Base-by-base conservation (phyloP, 139 green algal species). In the Volvox reticuliferus region DNA sequence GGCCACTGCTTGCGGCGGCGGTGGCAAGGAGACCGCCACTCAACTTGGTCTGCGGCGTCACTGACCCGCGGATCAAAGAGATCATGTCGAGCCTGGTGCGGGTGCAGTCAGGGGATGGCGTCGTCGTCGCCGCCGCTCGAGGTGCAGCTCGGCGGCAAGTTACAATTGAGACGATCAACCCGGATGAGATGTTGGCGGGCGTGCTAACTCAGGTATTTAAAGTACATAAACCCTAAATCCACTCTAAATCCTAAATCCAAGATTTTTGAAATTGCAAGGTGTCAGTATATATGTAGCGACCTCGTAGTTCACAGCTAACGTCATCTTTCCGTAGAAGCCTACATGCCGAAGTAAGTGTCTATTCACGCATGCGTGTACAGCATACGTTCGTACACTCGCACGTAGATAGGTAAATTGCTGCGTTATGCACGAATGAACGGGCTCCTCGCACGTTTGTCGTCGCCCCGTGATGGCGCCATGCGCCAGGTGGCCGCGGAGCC, bases 131-230 rank as follows among this genome's bases (percentile, higher is more conserved):
- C 37, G 28, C 83, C 76, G 35, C 82, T 44, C 68, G 44, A 28
- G 75, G 63, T n/a, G 68, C 32, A 28, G 83, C 62, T n/a, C 44
- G 69, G 69, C 69, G 78, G 19, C 21, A 13, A 9, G n/a, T 94
- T 20, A 79, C 44, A 20, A 44, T 94, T 79, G 88, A 94, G 30
- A 28, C 82, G 24, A 69, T 94, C 32, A 82, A 88, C 13, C 36
- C 88, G 26, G 84, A 92, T 44, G 88, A 94, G 65, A n/a, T 94
- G 24, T 83, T 92, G 83, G 80, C 77, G 28, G 92, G 92, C 1
- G 89, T 92, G 77, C 67, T 94, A 24, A 92, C 92, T n/a, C 91
- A 94, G 91, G 91, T 91, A 63, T 0, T 24, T 73, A 28, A 73
- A 28, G 62, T 19, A 69, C 17, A 19, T 19, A 19, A 19, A 69